phyloP scores from a whole-genome alignment of 495 filamentous ascomycete species.

The Penicillium mononematosum region DNA sequence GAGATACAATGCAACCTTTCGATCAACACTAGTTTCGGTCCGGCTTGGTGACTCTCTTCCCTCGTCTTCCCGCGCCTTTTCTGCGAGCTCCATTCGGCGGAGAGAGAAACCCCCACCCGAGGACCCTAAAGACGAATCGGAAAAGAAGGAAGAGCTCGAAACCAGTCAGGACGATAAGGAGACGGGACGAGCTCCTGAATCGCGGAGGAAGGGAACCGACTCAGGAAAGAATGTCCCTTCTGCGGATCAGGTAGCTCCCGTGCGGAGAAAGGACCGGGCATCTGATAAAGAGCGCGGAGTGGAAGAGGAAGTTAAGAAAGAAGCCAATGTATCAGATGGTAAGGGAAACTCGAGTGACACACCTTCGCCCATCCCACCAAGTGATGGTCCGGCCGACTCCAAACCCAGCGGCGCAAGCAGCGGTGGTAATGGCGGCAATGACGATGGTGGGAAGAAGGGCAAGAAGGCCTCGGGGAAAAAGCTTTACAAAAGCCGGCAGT shows the following conservation, averaged over 20 bases:
- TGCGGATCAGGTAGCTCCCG: constrained; percentile 28
- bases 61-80: constrained; percentile 40
- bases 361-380: constrained; percentile 51
- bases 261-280: constrained; percentile 41
- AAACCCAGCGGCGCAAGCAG: constrained; percentile 48
- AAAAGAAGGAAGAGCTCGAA: constrained; percentile 35
- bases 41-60: constrained; percentile 32
- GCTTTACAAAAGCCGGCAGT: constrained; percentile 82
- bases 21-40: constrained; percentile 32
- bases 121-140: constrained; percentile 38
- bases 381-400: constrained; percentile 42
- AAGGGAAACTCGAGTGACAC: constrained; percentile 42
- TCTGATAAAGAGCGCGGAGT: constrained; percentile 42
- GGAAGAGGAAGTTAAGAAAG: constrained; percentile 45
- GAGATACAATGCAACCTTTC: constrained; percentile 41
- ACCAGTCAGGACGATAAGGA: constrained; percentile 35
- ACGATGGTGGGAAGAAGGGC: constrained; percentile 55
- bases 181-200: constrained; percentile 27
- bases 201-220: constrained; percentile 40
- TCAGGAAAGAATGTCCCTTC: constrained; percentile 33
- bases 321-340: constrained; percentile 34
- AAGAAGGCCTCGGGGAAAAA: constrained; percentile 66
- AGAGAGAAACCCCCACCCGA: constrained; percentile 46
- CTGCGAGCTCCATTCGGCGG: constrained; percentile 40
- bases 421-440: constrained; percentile 48